phyloP scores from a whole-genome alignment of 495 filamentous ascomycete species.

The Friedmanniomyces endolithicus region DNA sequence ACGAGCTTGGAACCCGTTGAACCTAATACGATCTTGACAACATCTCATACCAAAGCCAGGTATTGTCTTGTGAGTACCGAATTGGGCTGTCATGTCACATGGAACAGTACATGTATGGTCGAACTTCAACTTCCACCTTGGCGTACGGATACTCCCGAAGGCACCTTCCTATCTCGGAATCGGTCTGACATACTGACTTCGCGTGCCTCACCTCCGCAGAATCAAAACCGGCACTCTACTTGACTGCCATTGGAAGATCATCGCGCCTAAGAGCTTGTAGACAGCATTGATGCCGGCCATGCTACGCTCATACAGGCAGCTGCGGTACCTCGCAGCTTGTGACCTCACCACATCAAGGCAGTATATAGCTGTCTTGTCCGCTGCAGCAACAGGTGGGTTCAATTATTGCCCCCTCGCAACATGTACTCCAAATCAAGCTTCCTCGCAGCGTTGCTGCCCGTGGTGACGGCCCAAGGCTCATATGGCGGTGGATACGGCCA shows the following conservation, averaged over 20 bases:
- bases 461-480: not conserved
- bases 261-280: not conserved
- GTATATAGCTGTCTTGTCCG: not conserved
- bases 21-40: too few species aligned
- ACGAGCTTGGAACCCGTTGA: too few species aligned
- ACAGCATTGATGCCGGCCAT: not conserved
- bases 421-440: not conserved
- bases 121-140: not conserved
- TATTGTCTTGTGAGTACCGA: too few species aligned
- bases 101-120: too few species aligned
- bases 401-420: not conserved
- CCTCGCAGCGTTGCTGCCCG: conserved; percentile 2
- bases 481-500: not conserved
- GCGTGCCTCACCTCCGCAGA: not conserved
- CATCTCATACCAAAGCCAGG: too few species aligned
- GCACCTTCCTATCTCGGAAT: not conserved
- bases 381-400: not conserved
- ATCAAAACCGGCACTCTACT: not conserved
- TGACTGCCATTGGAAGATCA: too few species aligned
- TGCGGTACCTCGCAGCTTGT: not conserved
- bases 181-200: not conserved
- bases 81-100: too few species aligned
- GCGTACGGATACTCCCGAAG: not conserved
- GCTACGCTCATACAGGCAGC: not conserved
- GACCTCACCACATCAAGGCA: not conserved